Evolutionary conservation across 176 grass and related monocot genomes (phyloP).

Genomic region (Leersia perrieri): DNA sequence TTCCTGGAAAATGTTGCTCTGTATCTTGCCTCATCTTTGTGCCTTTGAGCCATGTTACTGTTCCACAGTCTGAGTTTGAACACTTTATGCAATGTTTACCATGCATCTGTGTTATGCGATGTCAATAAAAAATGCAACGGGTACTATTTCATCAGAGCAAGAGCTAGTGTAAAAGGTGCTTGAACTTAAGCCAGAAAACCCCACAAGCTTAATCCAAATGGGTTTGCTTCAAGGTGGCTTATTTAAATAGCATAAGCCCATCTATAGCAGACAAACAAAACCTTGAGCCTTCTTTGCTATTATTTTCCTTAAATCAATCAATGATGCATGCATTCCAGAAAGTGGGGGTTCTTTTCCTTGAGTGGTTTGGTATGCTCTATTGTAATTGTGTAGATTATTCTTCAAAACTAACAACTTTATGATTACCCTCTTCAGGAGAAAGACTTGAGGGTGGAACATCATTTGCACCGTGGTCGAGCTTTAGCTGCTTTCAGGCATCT

Average conservation of each 20-base stretch:
- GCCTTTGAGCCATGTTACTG: background rate
- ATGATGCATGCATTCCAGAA: background rate
- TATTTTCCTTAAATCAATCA: slow-evolving; percentile 20
- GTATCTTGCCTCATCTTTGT: slow-evolving; percentile 7
- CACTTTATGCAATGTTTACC: background rate
- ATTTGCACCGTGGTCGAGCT: slow-evolving; percentile 83
- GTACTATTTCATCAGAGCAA: background rate
- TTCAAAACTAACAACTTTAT: slow-evolving; percentile 3
- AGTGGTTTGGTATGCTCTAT: slow-evolving; percentile 4
- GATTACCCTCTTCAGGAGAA: slow-evolving; percentile 58
- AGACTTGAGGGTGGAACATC: slow-evolving; percentile 79
- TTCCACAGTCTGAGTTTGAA: slow-evolving; percentile 26
- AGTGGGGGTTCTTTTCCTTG: background rate
- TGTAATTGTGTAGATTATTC: slow-evolving; percentile 4
- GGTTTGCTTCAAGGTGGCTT: slow-evolving; percentile 5
- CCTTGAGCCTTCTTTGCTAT: background rate
- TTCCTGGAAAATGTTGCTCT: background rate
- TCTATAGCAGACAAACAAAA: background rate
- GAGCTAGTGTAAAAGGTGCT: slow-evolving; percentile 7
- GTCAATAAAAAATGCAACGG: slow-evolving; percentile 8
- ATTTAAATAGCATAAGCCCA: slow-evolving; percentile 15
- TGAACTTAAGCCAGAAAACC: background rate
- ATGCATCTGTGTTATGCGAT: slow-evolving; percentile 14
- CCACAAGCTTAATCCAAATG: background rate
- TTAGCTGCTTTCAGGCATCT: slow-evolving; percentile 89